Percentiles rank a stretch among this genome's conserved stretches.
These are phyloP conservation scores for Lactarius trivialis DNA, from an alignment of 768 basidiomycete genomes.

Conservation along the genomic window DNA sequence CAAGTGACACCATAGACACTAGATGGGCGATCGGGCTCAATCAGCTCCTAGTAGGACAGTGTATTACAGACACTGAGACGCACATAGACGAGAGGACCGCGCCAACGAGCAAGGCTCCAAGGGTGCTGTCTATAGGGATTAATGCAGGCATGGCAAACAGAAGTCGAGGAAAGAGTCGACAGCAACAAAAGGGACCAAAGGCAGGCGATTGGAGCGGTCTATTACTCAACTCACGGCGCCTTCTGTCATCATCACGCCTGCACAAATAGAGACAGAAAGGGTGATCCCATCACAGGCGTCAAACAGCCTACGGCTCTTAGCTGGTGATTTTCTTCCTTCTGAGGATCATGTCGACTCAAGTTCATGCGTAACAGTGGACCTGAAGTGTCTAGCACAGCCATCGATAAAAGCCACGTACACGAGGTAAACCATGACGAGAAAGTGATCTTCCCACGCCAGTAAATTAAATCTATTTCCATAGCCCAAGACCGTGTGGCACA, in stretches of 20 bases:
- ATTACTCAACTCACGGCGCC: not conserved
- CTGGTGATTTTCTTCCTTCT: not conserved
- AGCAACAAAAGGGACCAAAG: not conserved
- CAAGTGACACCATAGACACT: slow-evolving; percentile 3
- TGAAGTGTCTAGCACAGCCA: not conserved
- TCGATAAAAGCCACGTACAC: not conserved
- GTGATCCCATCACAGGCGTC: not conserved
- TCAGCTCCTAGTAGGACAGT: not conserved
- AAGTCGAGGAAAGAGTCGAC: not conserved
- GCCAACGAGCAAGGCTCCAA: not conserved
- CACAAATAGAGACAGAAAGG: not conserved
- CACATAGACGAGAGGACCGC: not conserved
- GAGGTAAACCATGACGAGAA: not conserved
- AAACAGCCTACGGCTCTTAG: not conserved
- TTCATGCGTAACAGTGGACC: not conserved
- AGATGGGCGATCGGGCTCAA: not conserved
- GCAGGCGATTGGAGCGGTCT: not conserved
- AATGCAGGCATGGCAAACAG: not conserved
- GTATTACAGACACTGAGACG: no score
- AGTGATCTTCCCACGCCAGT: not conserved
- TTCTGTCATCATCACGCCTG: not conserved
- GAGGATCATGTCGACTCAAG: not conserved
- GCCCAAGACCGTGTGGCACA: not conserved
- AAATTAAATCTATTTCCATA: not conserved
- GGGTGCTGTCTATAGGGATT: not conserved